Evolutionary conservation across 306 rosid genomes (phyloP), one percentile per base, ranked within the genome.

Genomic region (Neltuma alba): DNA sequence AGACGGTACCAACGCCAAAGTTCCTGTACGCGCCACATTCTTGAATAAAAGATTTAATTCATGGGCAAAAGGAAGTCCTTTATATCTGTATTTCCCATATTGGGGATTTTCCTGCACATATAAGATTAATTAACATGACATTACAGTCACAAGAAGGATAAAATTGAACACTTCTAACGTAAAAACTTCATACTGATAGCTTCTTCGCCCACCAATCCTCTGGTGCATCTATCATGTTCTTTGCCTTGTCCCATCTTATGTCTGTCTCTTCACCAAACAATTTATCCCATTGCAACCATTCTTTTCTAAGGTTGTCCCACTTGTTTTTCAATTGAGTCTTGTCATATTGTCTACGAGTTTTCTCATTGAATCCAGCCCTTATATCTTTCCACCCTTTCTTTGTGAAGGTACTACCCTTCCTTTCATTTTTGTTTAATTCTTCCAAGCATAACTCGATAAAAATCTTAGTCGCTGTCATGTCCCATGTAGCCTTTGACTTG

Each of bases 401-500:
- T 21, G 61, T 54, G 21, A 54, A 54, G 27, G 61, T 54, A 54
- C 61, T 30, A 8, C 61, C 61, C 61, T 54, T 54, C 8, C 61
- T 28, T 54, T 54, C 61, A 0, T 54, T 54, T 54, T n/a, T 54
- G 12, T 23, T 28, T 13, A 21, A 28, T 54, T 54, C 30, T 54
- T 54, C 61, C 21, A 54, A 21, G 61, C 61, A 54, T 54, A 54
- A 54, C 0, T 54, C 28, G 13, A 54, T 54, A 54, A 54, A 54
- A 7, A 23, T 54, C 12, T 54, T 54, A 54, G 61, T 54, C 2
- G 61, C 61, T 21, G 28, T 23, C 61, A 21, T 21, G 14, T 54
- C 61, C 61, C 61, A 54, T 54, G 61, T 54, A n/a, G 61, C 61
- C 61, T 54, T 54, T 54, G 61, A 54, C 61, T 21, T 54, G 61